A percentile compares a stretch with the other conserved stretches of the same genome.
Conservation (phyloP, 257 asterid genomes). For the Gardenia jasminoides region DNA sequence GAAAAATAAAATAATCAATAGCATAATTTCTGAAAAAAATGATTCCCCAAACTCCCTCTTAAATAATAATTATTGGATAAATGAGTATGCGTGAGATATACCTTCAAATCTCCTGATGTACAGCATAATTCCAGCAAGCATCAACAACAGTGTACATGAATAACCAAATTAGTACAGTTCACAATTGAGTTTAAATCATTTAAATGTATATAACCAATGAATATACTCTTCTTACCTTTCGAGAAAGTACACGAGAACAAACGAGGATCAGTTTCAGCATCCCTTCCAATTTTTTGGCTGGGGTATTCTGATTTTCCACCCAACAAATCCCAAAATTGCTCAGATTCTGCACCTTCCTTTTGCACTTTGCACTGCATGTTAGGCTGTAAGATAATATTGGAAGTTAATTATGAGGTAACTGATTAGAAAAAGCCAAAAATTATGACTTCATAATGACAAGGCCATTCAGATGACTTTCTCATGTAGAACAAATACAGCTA, state of each 20-base stretch:
- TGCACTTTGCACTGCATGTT: conserved; percentile 77
- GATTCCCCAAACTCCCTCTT: background rate
- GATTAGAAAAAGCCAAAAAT: conserved; percentile 2
- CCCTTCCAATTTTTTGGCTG: conserved; percentile 82
- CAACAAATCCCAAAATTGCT: conserved; percentile 94
- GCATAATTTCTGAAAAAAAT: background rate
- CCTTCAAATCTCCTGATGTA: conserved; percentile 85
- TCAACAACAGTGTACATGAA: conserved; percentile 26
- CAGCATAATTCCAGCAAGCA: conserved; percentile 36
- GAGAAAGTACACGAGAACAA: conserved; percentile 76
- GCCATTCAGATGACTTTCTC: background rate
- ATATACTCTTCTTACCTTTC: conserved; percentile 50
- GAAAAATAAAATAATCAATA: background rate
- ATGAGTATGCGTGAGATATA: background rate
- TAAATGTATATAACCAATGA: conserved; percentile 15
- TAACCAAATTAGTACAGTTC: conserved; percentile 38
- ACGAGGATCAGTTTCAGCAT: conserved; percentile 88
- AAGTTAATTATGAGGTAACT: conserved; percentile 7
- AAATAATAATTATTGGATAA: background rate
- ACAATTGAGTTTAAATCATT: background rate
- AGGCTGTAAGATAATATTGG: conserved; percentile 59
- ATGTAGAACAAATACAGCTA: background rate
- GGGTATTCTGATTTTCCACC: conserved; percentile 95
- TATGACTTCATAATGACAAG: background rate
- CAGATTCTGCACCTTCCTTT: conserved; percentile 94